Evolutionary conservation across 495 filamentous ascomycete genomes (phyloP).

Genomic region (Hypoxylon crocopeplum): DNA sequence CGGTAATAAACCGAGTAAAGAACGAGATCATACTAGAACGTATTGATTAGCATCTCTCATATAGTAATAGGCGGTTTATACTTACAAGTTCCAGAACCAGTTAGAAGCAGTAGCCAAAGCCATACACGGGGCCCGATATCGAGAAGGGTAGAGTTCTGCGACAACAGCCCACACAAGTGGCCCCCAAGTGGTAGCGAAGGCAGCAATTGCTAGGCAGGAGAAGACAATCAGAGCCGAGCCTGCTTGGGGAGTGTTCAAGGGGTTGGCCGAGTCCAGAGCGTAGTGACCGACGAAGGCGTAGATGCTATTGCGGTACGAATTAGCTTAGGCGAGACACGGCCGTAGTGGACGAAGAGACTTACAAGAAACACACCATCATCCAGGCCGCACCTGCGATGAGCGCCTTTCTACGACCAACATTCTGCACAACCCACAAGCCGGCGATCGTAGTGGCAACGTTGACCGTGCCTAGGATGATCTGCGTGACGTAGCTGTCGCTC

Average conservation of each 20-base stretch:
- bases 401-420: conserved; percentile 69
- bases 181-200: conserved; percentile 77
- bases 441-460: conserved; percentile 72
- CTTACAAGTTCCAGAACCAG: conserved; percentile 86
- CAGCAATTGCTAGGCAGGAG: conserved; percentile 75
- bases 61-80: conserved; percentile 63
- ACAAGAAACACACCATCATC: conserved; percentile 73
- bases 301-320: conserved; percentile 45
- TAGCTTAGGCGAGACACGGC: conserved; percentile 57
- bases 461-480: conserved; percentile 72
- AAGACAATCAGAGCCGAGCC: conserved; percentile 80
- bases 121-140: conserved; percentile 78
- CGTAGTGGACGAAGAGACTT: conserved; percentile 48
- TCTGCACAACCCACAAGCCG: conserved; percentile 73
- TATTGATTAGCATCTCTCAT: conserved; percentile 54
- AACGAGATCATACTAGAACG: conserved; percentile 64
- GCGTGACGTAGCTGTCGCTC: conserved; percentile 68
- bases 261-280: conserved; percentile 56
- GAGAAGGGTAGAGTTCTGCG: conserved; percentile 81
- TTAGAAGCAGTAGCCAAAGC: conserved; percentile 80
- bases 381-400: conserved; percentile 71
- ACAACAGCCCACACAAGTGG: conserved; percentile 83
- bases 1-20: conserved; percentile 81
- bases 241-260: conserved; percentile 59
- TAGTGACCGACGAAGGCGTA: conserved; percentile 72